Evolutionary conservation across 2,329 filamentous ascomycete genomes (phyloP).

Genomic region (Myriosclerotinia duriaeana): DNA sequence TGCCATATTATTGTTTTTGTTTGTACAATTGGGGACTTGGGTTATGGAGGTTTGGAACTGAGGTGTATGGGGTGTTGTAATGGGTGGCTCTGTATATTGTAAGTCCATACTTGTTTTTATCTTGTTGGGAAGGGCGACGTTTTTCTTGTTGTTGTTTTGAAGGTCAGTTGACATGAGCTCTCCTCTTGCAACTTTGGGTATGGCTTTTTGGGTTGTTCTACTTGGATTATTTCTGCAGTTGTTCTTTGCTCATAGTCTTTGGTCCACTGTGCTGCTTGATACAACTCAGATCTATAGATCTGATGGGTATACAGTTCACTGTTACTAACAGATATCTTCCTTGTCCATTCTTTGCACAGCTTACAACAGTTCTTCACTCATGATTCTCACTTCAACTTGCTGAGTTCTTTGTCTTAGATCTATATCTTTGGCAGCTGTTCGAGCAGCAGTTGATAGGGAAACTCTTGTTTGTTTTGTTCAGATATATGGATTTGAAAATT

Average conservation of each 20-base stretch:
- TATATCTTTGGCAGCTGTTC: background rate
- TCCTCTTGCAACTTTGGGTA: background rate
- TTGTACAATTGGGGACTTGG: too few relatives aligned
- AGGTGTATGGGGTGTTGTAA: background rate
- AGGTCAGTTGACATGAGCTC: background rate
- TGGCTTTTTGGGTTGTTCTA: background rate
- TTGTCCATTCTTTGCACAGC: background rate
- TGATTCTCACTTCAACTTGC: background rate
- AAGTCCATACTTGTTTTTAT: background rate
- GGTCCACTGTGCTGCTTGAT: background rate
- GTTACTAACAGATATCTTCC: background rate
- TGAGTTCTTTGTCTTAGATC: background rate
- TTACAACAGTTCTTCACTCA: rapidly evolving
- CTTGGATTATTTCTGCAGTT: background rate
- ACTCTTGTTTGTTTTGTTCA: background rate
- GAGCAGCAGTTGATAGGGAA: rapidly evolving
- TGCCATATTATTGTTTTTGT: background rate
- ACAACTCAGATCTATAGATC: background rate
- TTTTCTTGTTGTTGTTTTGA: background rate
- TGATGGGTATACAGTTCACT: background rate
- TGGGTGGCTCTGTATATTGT: background rate
- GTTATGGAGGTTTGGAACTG: background rate
- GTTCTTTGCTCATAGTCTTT: background rate
- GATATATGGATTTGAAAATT: background rate
- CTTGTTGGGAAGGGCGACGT: background rate